Base-by-base conservation (phyloP, 2,329 filamentous ascomycete species). In the Diaporthe eres region DNA sequence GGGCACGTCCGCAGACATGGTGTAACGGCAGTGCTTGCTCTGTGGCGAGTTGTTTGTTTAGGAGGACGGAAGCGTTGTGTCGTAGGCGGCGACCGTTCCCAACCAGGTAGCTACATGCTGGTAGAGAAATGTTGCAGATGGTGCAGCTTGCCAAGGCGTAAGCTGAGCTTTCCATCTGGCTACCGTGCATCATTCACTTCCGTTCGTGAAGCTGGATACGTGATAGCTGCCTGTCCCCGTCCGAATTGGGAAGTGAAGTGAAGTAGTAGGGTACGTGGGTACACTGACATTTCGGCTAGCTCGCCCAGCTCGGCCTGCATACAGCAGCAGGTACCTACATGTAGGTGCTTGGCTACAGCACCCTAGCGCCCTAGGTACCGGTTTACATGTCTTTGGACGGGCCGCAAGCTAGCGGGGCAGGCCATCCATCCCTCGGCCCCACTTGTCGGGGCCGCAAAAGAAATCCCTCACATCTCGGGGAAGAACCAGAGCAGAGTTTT, bases 1-100 rank as follows among this genome's bases (percentile, higher is more conserved):
- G 13, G 81, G 71, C 22, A 60, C 49, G 25, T 77, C 75, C n/a
- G 42, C 13, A 22, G 49, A 57, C 60, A 68, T 71, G 71, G 25
- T 51, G 57, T 28, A 17, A 13, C 31, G 53, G 47, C 4, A 39
- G 47, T 39, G 47, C 31, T 53, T 25, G 47, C 47, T 53, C 42
- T 37, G 47, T 28, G 34, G 13, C 6, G 47, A n/a, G 31, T 28
- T 37, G 65, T 55, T 53, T 53, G 65, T 68, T 6, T 10, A 5
- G 44, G 12, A 44, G 22, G 25, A 39, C 63, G 31, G 47, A 37
- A 25, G 44, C 42, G 31, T 51, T 51, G 44, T 37, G 25, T 37
- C 7, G 63, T 25, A 19, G 44, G 22, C 31, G 22, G 47, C 10
- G 44, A 25, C 28, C 28, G 28, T 34, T n/a, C 39, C 63, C 42